Percentiles rank a stretch among this genome's conserved stretches.
These are phyloP conservation scores for Cercospora sp. DNA, from an alignment of 2,329 filamentous ascomycete species.

Conservation along the genomic window DNA sequence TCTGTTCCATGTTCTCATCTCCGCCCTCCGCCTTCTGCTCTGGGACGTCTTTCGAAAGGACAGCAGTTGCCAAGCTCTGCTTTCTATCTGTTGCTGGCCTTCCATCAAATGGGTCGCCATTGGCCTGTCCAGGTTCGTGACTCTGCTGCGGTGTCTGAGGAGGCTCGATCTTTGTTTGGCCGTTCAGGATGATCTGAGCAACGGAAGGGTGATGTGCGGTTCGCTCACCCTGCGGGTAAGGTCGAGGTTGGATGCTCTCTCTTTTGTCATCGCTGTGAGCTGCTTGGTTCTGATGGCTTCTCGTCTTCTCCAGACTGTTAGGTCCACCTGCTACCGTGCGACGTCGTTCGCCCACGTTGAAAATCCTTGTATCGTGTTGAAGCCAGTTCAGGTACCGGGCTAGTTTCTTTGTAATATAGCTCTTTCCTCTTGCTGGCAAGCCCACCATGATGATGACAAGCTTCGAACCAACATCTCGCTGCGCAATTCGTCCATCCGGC, in stretches of 20 bases:
- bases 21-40: conserved; percentile 27
- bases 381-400: conserved; percentile 95
- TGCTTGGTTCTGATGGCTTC: conserved; percentile 23
- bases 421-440: conserved; percentile 90
- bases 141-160: conserved; percentile 35
- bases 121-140: conserved; percentile 9
- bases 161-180: conserved; percentile 46
- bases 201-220: conserved; percentile 40
- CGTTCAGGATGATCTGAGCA: conserved; percentile 61
- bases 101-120: conserved; percentile 27
- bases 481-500: conserved; percentile 89
- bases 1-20: conserved; percentile 72
- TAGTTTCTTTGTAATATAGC: conserved; percentile 98
- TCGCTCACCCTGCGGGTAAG: conserved; percentile 15
- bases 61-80: conserved; percentile 27
- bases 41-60: conserved; percentile 22
- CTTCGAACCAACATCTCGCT: conserved; percentile 92
- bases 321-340: conserved; percentile 70
- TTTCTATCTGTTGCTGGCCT: conserved; percentile 28
- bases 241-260: conserved; percentile 23
- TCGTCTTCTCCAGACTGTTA: conserved; percentile 37
- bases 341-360: conserved; percentile 93
- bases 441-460: conserved; percentile 98
- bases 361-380: conserved; percentile 92
- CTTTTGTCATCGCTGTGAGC: neutral